Conservation (phyloP, 257 asterid species). For the Solanum rostratum region DNA sequence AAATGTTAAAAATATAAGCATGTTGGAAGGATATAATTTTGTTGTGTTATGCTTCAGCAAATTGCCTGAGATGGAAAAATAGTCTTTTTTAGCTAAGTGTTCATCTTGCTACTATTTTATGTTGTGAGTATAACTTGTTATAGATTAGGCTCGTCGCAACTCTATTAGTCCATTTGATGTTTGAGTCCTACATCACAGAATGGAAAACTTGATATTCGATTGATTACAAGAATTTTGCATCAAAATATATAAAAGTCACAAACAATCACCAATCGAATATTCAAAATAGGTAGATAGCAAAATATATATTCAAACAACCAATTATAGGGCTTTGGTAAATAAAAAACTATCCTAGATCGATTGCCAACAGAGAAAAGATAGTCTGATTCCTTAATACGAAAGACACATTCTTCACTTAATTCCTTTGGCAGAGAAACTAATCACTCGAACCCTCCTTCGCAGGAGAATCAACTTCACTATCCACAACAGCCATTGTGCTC, state of each 20-base stretch:
- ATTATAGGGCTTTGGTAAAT: too few species aligned
- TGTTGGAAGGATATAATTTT: neutral
- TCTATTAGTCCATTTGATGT: neutral
- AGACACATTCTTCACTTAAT: too few species aligned
- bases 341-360: neutral
- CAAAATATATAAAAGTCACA: neutral
- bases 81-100: neutral
- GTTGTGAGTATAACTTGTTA: too few species aligned
- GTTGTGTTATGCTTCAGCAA: neutral
- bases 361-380: neutral
- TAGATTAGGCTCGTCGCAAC: too few species aligned
- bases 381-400: too few species aligned
- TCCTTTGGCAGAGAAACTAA: neutral
- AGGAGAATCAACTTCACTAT: slow-evolving; percentile 21
- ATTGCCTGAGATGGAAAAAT: neutral
- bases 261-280: neutral
- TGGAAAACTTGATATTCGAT: neutral
- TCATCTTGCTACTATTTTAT: neutral
- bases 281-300: neutral
- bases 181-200: neutral
- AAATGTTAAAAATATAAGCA: too few species aligned
- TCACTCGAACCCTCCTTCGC: slow-evolving; percentile 29
- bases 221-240: neutral
- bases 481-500: slow-evolving; percentile 15
- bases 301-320: neutral